Percentiles rank a stretch among this genome's conserved stretches.
These are phyloP conservation scores for Raphanus sativus DNA, from an alignment of 345 rosid species.

Conservation along the genomic window DNA sequence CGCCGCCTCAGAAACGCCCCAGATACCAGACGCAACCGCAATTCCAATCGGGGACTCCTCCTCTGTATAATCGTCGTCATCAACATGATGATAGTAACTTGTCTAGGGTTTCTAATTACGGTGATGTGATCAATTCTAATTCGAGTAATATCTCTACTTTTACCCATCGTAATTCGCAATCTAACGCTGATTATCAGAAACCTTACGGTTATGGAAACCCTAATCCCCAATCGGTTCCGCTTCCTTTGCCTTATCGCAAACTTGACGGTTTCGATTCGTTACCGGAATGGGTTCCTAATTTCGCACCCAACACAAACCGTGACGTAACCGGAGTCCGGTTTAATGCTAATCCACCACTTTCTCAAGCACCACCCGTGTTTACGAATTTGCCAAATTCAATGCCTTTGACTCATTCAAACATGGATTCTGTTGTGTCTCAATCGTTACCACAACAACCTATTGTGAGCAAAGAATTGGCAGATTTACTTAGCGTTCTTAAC, in stretches of 20 bases:
- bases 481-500: conserved; percentile 9
- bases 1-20: conserved; percentile 29
- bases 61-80: conserved; percentile 26
- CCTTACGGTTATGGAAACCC: conserved; percentile 4
- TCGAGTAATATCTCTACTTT: conserved; percentile 12
- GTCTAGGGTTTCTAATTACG: conserved; percentile 38
- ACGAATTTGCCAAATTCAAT: neutral
- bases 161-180: neutral
- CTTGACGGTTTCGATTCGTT: conserved; percentile 26
- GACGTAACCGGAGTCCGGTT: conserved; percentile 6
- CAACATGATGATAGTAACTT: conserved; percentile 12
- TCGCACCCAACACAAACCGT: neutral
- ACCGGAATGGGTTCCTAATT: conserved; percentile 32
- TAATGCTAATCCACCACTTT: neutral
- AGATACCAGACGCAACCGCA: conserved; percentile 20
- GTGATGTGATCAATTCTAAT: conserved; percentile 27
- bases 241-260: conserved; percentile 31
- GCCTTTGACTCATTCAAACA: neutral
- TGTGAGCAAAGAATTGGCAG: conserved; percentile 3
- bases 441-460: conserved; percentile 2
- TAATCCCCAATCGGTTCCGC: conserved; percentile 29
- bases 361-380: neutral
- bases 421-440: conserved; percentile 2
- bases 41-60: conserved; percentile 3
- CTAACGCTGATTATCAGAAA: conserved; percentile 14